phyloP scores from a whole-genome alignment of 495 filamentous ascomycete species.

The Hypoxylon lenormandii region DNA sequence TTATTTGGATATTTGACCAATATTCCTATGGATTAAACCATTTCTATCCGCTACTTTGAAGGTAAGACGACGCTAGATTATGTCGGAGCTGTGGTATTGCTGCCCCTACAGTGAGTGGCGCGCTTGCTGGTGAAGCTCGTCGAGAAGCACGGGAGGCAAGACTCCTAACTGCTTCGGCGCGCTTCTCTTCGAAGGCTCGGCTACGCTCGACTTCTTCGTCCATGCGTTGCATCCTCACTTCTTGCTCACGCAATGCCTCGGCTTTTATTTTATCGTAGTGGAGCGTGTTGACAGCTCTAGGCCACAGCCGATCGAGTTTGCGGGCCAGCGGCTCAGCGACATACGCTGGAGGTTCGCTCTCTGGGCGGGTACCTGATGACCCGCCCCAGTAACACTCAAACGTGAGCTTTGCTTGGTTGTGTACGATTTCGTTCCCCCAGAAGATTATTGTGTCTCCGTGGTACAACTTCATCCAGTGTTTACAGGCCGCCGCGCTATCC shows the following conservation, averaged over 20 bases:
- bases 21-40: neutral
- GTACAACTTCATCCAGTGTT: slow-evolving; percentile 74
- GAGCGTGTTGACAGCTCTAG: slow-evolving; percentile 41
- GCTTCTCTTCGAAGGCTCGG: slow-evolving; percentile 55
- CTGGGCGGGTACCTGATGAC: slow-evolving; percentile 50
- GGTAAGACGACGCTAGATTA: slow-evolving; percentile 17
- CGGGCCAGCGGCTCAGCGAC: slow-evolving; percentile 40
- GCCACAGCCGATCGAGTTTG: slow-evolving; percentile 50
- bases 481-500: slow-evolving; percentile 58
- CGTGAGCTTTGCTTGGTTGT: slow-evolving; percentile 50
- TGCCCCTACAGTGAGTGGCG: slow-evolving; percentile 14
- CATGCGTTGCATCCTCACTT: slow-evolving; percentile 51
- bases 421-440: slow-evolving; percentile 57
- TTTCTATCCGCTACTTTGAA: slow-evolving; percentile 25
- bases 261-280: slow-evolving; percentile 40
- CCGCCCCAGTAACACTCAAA: slow-evolving; percentile 64
- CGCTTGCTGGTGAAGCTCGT: slow-evolving; percentile 39
- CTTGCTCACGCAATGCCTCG: slow-evolving; percentile 55
- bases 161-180: slow-evolving; percentile 52
- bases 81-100: slow-evolving; percentile 14
- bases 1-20: neutral
- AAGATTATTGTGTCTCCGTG: slow-evolving; percentile 78
- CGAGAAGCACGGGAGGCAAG: slow-evolving; percentile 41
- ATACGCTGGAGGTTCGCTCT: slow-evolving; percentile 29
- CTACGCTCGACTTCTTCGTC: slow-evolving; percentile 57